A percentile compares a stretch with the other conserved stretches of the same genome.
These are phyloP conservation scores for Phytopythium cucurbitacearum DNA, from an alignment of 352 stramenopile species.

Conservation along the genomic window DNA sequence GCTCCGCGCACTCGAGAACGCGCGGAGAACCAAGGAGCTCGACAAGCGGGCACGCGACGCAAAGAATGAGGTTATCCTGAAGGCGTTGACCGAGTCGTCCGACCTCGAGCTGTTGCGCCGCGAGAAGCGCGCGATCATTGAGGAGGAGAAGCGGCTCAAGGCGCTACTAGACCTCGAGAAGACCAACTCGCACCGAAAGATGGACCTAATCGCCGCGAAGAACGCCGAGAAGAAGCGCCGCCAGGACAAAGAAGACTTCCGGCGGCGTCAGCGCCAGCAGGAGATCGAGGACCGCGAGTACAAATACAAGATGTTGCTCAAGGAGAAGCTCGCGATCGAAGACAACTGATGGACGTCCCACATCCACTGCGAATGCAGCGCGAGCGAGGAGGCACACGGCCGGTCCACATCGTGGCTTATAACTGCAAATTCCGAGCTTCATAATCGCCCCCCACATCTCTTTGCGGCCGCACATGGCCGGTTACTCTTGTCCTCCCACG, in stretches of 20 bases:
- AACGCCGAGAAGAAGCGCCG: constrained; percentile 90
- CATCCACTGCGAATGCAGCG: no score
- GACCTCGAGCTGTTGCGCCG: constrained; percentile 89
- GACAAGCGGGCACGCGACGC: constrained; percentile 76
- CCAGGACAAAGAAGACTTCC: constrained; percentile 86
- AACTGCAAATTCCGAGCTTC: no score
- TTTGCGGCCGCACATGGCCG: no score
- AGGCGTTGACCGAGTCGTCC: constrained; percentile 84
- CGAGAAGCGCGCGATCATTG: constrained; percentile 93
- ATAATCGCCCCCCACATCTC: no score
- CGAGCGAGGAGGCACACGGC: no score
- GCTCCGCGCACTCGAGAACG: constrained; percentile 74
- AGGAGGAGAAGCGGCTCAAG: constrained; percentile 92
- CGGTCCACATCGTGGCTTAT: no score
- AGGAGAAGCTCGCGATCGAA: constrained; percentile 78
- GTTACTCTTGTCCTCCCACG: constrained; percentile 18
- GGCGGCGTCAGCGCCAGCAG: constrained; percentile 54
- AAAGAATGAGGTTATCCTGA: constrained; percentile 93
- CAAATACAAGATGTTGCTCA: constrained; percentile 68
- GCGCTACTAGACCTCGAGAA: constrained; percentile 93
- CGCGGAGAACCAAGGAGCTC: constrained; percentile 50
- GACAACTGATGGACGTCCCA: constrained; percentile 9
- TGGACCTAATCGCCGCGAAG: constrained; percentile 87
- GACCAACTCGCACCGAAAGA: constrained; percentile 89
- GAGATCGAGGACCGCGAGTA: constrained; percentile 62